Evolutionary conservation across 129 eudicot species (phyloP).

Genomic region (Deinandra increscens): DNA sequence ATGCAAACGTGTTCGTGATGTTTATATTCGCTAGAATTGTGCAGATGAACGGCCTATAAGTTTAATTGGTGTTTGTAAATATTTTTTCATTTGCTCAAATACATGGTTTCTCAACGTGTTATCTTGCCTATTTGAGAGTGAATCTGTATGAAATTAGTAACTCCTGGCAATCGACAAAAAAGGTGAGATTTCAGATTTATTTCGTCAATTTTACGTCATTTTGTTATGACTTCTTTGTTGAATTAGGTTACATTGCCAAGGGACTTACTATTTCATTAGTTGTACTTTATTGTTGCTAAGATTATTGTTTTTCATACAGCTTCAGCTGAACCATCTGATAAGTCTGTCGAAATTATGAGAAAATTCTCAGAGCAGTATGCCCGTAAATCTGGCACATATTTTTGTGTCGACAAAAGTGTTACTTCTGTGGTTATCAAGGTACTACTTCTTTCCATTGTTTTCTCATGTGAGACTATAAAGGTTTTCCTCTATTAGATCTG

Average conservation of each 20-base stretch:
- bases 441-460: slow-evolving; percentile 15
- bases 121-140: not conserved
- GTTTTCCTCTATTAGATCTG: not conserved
- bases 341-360: slow-evolving; percentile 93
- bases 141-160: not conserved
- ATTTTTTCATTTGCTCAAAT: not conserved
- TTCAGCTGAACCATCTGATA: slow-evolving; percentile 80
- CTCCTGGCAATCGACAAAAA: not conserved
- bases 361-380: slow-evolving; percentile 97
- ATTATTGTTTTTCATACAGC: not conserved
- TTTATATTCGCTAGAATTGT: not conserved
- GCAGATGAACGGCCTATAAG: not conserved
- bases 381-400: slow-evolving; percentile 86
- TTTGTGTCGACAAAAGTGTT: slow-evolving; percentile 90
- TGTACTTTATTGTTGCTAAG: not conserved
- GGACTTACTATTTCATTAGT: not conserved
- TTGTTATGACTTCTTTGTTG: not conserved
- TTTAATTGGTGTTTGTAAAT: not conserved
- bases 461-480: slow-evolving; percentile 5
- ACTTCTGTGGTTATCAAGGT: slow-evolving; percentile 99
- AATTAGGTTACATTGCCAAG: not conserved
- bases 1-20: not conserved
- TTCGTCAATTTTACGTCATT: not conserved
- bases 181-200: no score
- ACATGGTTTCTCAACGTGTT: not conserved